A percentile compares a stretch with the other conserved stretches of the same genome.
Evolutionary conservation across 2,329 filamentous ascomycete species (phyloP).

Genomic region (Coniochaeta pulveracea): DNA sequence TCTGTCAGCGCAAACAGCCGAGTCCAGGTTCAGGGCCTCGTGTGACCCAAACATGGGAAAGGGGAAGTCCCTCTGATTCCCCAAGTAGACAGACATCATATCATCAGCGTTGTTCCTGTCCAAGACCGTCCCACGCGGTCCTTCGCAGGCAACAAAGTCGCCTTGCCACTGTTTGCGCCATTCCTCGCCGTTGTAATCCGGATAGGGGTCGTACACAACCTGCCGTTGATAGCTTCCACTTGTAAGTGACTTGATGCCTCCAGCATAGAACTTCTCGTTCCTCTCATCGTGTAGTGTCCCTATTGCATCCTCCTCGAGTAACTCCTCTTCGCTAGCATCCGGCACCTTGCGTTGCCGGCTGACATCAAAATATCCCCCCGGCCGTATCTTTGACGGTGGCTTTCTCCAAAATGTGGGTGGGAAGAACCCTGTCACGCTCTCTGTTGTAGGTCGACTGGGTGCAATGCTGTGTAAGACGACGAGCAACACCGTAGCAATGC

Average conservation of each 20-base stretch:
- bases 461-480: not conserved
- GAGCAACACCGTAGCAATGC: not conserved
- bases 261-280: constrained; percentile 2
- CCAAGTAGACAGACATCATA: constrained; percentile 4
- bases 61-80: constrained; percentile 4
- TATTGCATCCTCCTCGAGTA: not conserved
- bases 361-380: constrained; percentile 1
- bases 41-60: constrained; percentile 3
- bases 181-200: constrained; percentile 3
- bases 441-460: not conserved
- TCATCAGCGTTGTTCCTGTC: not conserved
- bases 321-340: not conserved
- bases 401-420: not conserved
- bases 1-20: constrained; percentile 3
- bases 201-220: constrained; percentile 4
- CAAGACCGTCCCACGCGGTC: constrained; percentile 1
- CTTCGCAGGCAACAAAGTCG: not conserved
- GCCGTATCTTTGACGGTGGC: not conserved
- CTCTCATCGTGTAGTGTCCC: constrained; percentile 1
- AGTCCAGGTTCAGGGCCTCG: constrained; percentile 1
- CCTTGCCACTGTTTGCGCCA: constrained; percentile 3
- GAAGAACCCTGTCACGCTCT: not conserved
- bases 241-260: constrained; percentile 1
- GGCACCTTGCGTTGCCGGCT: not conserved
- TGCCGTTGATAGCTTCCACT: not conserved